Base-by-base conservation (phyloP, 805 yeast genomes). In the Ogataea parapolymorpha region DNA sequence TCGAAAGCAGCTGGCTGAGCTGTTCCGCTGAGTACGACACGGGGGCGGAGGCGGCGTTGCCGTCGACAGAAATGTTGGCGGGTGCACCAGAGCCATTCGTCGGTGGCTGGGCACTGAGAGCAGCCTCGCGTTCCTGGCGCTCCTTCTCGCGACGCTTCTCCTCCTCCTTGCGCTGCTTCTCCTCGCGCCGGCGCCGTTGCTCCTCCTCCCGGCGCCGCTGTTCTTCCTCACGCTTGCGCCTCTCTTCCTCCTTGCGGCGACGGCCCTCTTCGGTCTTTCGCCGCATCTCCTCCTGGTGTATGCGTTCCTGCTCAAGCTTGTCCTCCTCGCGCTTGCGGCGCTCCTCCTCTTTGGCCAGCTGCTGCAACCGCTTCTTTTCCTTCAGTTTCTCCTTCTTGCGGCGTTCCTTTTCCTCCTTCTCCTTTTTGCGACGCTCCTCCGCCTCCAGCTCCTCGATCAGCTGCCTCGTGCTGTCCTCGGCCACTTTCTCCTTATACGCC, bases 401-500 rank as follows among this genome's bases (percentile, higher is more conserved):
- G 56, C 71, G 72, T 51, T 82, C 82, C 58, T 79, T 80, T 56
- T 80, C 77, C 53, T 81, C 85, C 45, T 74, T 77, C 37, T 77
- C 85, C 55, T 74, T 79, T 59, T 79, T 75, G 33, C 79, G 77
- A 35, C 65, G 66, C 48, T 80, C 82, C 61, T 82, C 91, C 6
- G 79, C 81, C 49, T 83, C 89, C 32, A 83, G 66, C 54, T 84
- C 91, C 55, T 74, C 79, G 44, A 84, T 69, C 47, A 84, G 68
- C 44, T 73, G 75, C 42, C 72, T 66, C 9, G 83, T 74, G 43
- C 82, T 72, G 52, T 85, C 93, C 45, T 83, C 87, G 10, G 95
- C 90, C 35, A 84, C 77, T 49, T 79, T 83, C 53, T 83, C 90
- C 46, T 85, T 84, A 56, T 82, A 89, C 0, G 95, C 86, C 23